These are phyloP conservation scores for Tylopilus sp. DNA, from an alignment of 768 basidiomycete genomes.

Conservation along the genomic window DNA sequence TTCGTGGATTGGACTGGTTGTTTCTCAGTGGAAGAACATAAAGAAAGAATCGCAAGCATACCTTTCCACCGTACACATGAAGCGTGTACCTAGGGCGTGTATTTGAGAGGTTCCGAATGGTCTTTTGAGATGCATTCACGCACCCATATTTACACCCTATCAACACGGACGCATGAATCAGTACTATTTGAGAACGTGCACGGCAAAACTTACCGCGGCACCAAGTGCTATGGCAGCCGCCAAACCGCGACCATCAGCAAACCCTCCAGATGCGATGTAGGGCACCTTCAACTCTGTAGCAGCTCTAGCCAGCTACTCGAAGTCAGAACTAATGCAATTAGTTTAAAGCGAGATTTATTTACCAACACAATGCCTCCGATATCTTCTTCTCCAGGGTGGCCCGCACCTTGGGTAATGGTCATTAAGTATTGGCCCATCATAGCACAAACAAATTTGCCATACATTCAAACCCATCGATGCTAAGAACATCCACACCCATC, in stretches of 20 bases:
- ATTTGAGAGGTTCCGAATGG: background rate
- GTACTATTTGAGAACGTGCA: background rate
- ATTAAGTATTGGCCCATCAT: constrained; percentile 5
- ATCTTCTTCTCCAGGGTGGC: constrained; percentile 94
- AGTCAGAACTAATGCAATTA: background rate
- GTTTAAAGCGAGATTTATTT: background rate
- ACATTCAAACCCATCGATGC: constrained; percentile 94
- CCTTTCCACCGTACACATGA: constrained; percentile 91
- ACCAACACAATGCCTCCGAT: constrained; percentile 86
- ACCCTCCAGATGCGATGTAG: constrained; percentile 88
- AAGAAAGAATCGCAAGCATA: constrained; percentile 25
- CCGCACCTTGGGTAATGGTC: constrained; percentile 63
- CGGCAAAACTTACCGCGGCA: constrained; percentile 54
- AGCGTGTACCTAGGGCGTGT: constrained; percentile 57
- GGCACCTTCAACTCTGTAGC: constrained; percentile 81
- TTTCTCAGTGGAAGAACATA: background rate
- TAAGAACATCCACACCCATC: constrained; percentile 81
- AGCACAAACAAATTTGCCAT: constrained; percentile 16
- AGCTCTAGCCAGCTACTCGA: constrained; percentile 72
- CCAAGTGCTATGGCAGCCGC: constrained; percentile 81
- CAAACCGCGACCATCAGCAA: constrained; percentile 83
- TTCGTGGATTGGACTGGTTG: constrained; percentile 76
- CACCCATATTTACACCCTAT: constrained; percentile 85
- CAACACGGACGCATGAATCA: background rate
- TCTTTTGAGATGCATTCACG: background rate